A percentile compares a stretch with the other conserved stretches of the same genome.
These are phyloP conservation scores for Climacium dendroides DNA, from an alignment of 225 moss, liverwort and hornwort species.

Conservation along the genomic window DNA sequence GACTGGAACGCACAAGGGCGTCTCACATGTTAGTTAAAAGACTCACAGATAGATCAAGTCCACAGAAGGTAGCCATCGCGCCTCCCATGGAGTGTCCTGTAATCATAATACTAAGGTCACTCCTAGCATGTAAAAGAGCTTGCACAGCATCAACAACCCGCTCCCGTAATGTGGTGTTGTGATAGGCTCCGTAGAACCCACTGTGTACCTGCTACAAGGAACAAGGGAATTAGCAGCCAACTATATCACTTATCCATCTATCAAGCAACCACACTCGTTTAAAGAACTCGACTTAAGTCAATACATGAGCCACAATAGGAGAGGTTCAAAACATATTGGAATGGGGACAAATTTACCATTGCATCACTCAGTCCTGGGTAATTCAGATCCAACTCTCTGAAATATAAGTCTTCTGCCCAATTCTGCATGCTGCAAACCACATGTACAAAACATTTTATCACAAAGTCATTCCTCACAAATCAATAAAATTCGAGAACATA, in stretches of 20 bases:
- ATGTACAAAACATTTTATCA: background rate
- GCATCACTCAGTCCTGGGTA: constrained; percentile 71
- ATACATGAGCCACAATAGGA: background rate
- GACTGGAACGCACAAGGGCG: background rate
- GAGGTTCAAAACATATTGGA: background rate
- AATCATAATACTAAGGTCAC: constrained; percentile 48
- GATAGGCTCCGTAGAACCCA: constrained; percentile 89
- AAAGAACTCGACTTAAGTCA: background rate
- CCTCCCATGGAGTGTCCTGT: constrained; percentile 99
- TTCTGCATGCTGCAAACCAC: constrained; percentile 61
- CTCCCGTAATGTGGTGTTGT: constrained; percentile 70
- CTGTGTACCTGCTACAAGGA: constrained; percentile 50
- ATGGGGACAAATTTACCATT: constrained; percentile 21
- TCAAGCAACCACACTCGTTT: background rate
- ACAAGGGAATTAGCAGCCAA: background rate
- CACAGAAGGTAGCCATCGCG: constrained; percentile 89
- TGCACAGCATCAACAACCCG: constrained; percentile 27
- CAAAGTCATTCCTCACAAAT: background rate
- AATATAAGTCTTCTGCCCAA: constrained; percentile 92
- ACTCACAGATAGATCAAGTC: constrained; percentile 74
- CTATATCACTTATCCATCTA: background rate
- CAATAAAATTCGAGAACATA: background rate
- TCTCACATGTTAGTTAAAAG: background rate
- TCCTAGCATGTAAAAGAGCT: constrained; percentile 20
- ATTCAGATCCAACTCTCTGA: constrained; percentile 80